Evolutionary conservation across 345 rosid species (phyloP), one percentile per base, ranked within the genome.

Genomic region (Nasturtium officinale): DNA sequence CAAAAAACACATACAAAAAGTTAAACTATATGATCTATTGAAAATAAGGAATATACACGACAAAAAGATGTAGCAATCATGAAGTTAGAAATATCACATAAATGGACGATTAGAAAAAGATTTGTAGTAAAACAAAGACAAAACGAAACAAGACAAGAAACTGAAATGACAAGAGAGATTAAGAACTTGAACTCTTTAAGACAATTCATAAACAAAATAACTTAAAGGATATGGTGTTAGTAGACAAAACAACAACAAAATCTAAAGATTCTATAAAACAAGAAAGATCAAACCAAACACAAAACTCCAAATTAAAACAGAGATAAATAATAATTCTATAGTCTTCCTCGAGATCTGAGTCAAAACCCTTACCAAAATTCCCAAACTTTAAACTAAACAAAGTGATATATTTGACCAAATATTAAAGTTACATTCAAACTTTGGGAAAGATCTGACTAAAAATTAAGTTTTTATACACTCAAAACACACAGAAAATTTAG

Each of bases 201-300:
- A 83, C 80, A 77, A 62, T 29, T 53, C 74, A 58, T 48, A 40
- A 29, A 61, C 84, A 64, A 77, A 32, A 32, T 9, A 63, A 75
- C 28, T 76, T 1, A 59, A 33, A 33, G 75, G 68, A 77, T 72
- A 65, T 65, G 57, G 65, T 78, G 58, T 40, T 73, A 62, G 78
- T 60, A 82, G 23, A 77, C 38, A 82, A 83, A 82, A 78, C 65
- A 54, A 73, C 75, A 45, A 77, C 78, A 79, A 70, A 80, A 81
- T 75, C 75, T 58, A 62, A 23, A 77, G 87, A 85, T 82, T 87
- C 89, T 81, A 72, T 54, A 28, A 71, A 89, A 85, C 94, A 84
- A 89, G 54, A 48, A 75, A 77, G 85, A 86, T 85, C 72, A 83
- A 85, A 71, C 92, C 88, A 88, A 85, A 83, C 81, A 79, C 82